Base-by-base conservation (phyloP, 75 land plant genomes). In the Cryptomeria japonica region DNA sequence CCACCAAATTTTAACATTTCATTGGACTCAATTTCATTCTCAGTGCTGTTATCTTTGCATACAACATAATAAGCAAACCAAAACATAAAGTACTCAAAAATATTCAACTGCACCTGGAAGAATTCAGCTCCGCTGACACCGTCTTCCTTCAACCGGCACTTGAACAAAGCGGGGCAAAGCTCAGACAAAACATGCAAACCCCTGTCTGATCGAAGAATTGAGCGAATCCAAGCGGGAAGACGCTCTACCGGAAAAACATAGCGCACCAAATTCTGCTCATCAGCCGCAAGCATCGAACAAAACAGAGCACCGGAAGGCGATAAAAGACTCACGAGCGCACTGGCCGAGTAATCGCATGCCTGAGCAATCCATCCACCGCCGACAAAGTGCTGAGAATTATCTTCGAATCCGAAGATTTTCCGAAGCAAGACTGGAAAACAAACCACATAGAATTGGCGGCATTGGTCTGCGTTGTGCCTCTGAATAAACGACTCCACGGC, bases 21-120 rank as follows among this genome's bases (percentile, higher is more conserved):
- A 75, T 2, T 75, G 15, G 16, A 75, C 37, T 75, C 77, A 31
- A 32, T 34, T 34, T 51, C 80, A 55, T 84, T 90, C 38, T 58
- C 55, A 83, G 31, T 87, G 64, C 32, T 38, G 56, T 77, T 88
- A 31, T 93, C 99, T 86, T 89, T 92, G 83, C 92, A 94, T 86
- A 96, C 94, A 18, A 94, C 97, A 85, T 93, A 97, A 88, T 97
- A 97, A n/a, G 99, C 97, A 79, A 97, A 97, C 99, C 99, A 97
- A 73, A 97, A 97, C 90, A 97, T 91, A 88, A 94, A 97, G 76
- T 96, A 97, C 91, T 97, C 97, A 87, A 97, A 96, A 11, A 93
- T 92, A 84, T 95, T 93, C 87, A 97, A 88, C 87, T 95, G 93
- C 55, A 97, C 80, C 91, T 93, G 94, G 2, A 89, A 53, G n/a